phyloP scores from a whole-genome alignment of 768 basidiomycete genomes.

The Termitomyces sp. region DNA sequence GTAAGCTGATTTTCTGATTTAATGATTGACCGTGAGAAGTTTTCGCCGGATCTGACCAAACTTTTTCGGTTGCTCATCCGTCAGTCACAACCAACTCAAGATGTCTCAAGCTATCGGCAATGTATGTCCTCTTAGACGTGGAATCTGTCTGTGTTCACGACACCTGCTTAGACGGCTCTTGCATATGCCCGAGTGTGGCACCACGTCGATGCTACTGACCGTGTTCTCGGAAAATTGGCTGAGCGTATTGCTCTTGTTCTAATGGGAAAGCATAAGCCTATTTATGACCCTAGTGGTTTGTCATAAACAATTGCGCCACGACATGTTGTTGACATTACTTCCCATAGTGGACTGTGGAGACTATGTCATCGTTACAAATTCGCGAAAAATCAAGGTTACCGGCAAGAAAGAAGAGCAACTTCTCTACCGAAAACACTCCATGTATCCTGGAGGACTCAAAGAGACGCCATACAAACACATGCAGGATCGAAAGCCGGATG shows the following conservation, averaged over 20 bases:
- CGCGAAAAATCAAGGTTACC: slow-evolving; percentile 77
- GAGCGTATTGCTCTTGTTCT: slow-evolving; percentile 91
- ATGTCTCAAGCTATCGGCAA: slow-evolving; percentile 87
- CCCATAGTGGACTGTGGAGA: slow-evolving; percentile 89
- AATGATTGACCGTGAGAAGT: too few relatives aligned
- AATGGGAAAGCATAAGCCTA: slow-evolving; percentile 99
- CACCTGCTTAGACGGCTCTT: slow-evolving; percentile 73
- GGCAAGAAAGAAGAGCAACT: slow-evolving; percentile 88
- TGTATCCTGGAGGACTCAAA: slow-evolving; percentile 92
- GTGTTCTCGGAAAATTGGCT: slow-evolving; percentile 92
- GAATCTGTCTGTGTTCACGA: background rate
- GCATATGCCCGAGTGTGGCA: slow-evolving; percentile 97
- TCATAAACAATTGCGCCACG: slow-evolving; percentile 1
- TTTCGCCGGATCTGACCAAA: background rate
- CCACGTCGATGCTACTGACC: slow-evolving; percentile 85
- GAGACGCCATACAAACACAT: slow-evolving; percentile 83
- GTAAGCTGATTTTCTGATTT: too few relatives aligned
- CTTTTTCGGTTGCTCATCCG: slow-evolving; percentile 1
- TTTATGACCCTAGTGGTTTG: slow-evolving; percentile 88
- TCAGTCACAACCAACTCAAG: background rate
- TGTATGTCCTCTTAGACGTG: slow-evolving; percentile 36
- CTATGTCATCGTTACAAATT: slow-evolving; percentile 95
- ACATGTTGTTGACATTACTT: background rate
- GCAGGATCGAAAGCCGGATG: slow-evolving; percentile 84
- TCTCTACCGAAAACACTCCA: slow-evolving; percentile 85